Conservation (phyloP, 306 rosid species). For the Vicia villosa region DNA sequence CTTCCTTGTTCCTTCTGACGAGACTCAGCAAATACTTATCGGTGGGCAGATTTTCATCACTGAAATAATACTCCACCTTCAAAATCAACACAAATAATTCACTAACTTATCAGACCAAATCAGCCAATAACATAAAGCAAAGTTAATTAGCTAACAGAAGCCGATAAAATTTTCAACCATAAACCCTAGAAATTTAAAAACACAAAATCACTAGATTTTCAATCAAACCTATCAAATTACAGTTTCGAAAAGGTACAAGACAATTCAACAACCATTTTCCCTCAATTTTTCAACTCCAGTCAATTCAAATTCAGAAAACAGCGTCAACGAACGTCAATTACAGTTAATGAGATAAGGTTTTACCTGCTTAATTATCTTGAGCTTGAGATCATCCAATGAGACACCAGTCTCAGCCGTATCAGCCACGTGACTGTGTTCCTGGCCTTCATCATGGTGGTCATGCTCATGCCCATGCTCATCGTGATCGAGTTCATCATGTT, state of each 20-base stretch:
- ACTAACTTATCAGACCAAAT: not conserved
- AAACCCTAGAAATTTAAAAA: conserved; percentile 22
- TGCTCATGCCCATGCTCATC: conserved; percentile 41
- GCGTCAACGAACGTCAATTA: not conserved
- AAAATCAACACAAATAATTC: conserved; percentile 34
- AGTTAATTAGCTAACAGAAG: not conserved
- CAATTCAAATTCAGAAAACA: not conserved
- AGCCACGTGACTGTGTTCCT: conserved; percentile 49
- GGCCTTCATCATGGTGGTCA: conserved; percentile 40
- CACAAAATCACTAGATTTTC: not conserved
- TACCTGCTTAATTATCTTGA: conserved; percentile 79
- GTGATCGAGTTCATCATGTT: conserved; percentile 24
- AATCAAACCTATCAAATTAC: not conserved
- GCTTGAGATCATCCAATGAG: conserved; percentile 79
- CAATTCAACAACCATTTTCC: not conserved
- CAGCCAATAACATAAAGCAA: not conserved
- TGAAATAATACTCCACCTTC: conserved; percentile 92
- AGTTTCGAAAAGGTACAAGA: not conserved
- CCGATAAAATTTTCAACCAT: not conserved
- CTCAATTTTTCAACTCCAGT: not conserved
- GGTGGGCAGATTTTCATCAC: conserved; percentile 76
- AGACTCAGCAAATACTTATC: conserved; percentile 69
- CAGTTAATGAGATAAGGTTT: not conserved
- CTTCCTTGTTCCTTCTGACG: conserved; percentile 83
- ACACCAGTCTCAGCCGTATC: conserved; percentile 43